Percentiles rank a stretch among this genome's conserved stretches.
Evolutionary conservation across 1,284 basidiomycete species (phyloP).

Genomic region (Trichosporon sp.): DNA sequence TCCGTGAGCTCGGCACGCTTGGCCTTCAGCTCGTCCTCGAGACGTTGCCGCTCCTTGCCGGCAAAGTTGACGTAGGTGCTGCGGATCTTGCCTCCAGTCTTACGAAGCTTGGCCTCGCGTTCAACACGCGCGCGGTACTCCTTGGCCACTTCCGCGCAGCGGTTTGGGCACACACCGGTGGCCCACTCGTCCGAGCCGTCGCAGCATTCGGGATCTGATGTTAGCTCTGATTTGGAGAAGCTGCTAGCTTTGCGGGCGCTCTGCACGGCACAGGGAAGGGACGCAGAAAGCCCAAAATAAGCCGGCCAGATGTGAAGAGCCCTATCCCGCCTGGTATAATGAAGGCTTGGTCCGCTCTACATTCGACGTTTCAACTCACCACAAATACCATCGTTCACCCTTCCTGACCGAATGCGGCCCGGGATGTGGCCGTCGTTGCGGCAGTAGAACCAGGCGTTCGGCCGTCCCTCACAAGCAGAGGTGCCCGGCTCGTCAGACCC

Average conservation of each 20-base stretch:
- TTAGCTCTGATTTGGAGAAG: too few relatives aligned
- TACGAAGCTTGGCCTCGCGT: conserved; percentile 67
- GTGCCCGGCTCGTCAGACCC: conserved; percentile 94
- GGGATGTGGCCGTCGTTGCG: conserved; percentile 84
- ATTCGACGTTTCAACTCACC: conserved; percentile 56
- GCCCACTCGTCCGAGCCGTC: conserved; percentile 88
- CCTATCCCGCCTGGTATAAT: too few relatives aligned
- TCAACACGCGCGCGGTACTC: conserved; percentile 62
- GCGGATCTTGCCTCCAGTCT: conserved; percentile 85
- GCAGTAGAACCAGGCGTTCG: conserved; percentile 73
- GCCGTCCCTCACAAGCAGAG: conserved; percentile 62
- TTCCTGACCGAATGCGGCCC: conserved; percentile 65
- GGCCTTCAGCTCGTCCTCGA: conserved; percentile 59
- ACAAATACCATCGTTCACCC: conserved; percentile 93
- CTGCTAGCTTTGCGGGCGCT: too few relatives aligned
- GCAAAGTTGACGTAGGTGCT: conserved; percentile 80
- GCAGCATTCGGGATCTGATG: conserved; percentile 81
- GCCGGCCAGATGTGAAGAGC: too few relatives aligned
- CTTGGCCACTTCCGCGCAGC: conserved; percentile 70
- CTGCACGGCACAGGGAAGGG: too few relatives aligned
- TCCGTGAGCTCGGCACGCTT: conserved; percentile 59
- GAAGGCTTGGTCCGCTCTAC: too few relatives aligned
- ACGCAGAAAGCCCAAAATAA: too few relatives aligned
- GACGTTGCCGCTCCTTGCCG: conserved; percentile 73
- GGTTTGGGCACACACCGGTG: conserved; percentile 68